Conservation (phyloP, 2,329 filamentous ascomycete genomes). For the Celoporthe dispersa region DNA sequence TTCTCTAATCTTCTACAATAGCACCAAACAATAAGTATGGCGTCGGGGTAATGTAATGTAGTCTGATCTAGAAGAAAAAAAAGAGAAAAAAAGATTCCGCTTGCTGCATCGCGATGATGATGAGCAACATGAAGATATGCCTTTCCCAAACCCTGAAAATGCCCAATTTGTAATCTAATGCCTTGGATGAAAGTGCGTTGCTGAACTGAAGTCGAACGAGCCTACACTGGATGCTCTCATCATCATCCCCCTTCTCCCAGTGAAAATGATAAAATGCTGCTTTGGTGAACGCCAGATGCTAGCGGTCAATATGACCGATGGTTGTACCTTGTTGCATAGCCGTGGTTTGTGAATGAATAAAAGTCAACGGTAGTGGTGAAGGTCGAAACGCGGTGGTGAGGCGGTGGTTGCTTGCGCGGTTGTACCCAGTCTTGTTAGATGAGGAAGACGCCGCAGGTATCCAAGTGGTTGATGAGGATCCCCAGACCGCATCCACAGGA, state of each 20-base stretch:
- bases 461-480: conserved; percentile 25
- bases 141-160: background rate
- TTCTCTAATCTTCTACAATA: conserved; percentile 14
- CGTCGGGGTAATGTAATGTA: background rate
- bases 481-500: conserved; percentile 14
- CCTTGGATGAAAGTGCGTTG: background rate
- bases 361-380: background rate
- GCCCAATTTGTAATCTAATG: conserved; percentile 3
- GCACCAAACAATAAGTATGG: background rate
- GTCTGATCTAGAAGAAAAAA: background rate
- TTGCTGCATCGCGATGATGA: conserved; percentile 3
- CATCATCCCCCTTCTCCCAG: background rate
- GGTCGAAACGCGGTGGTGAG: background rate
- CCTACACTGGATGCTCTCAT: background rate
- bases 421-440: conserved; percentile 5
- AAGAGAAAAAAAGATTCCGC: background rate
- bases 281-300: background rate
- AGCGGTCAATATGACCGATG: background rate
- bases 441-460: conserved; percentile 18
- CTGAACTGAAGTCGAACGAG: conserved; percentile 1
- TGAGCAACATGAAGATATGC: conserved; percentile 10
- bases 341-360: background rate
- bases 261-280: background rate
- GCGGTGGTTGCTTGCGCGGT: background rate
- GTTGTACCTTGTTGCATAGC: background rate